A percentile compares a stretch with the other conserved stretches of the same genome.
These are phyloP conservation scores for Pythium coloratum DNA, from an alignment of 352 stramenopile species.

Conservation along the genomic window DNA sequence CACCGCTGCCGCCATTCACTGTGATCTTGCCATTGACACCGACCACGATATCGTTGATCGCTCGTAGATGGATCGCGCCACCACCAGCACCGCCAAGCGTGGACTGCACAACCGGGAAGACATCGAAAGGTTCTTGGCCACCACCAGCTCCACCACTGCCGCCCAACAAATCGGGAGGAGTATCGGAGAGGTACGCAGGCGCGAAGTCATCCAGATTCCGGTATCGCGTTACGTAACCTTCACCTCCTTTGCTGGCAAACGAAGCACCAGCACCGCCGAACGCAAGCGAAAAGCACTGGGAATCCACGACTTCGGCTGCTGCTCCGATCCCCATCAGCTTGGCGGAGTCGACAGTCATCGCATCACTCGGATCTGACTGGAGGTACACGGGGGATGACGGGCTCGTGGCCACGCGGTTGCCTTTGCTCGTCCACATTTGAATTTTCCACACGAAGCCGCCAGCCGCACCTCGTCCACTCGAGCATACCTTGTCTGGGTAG, in stretches of 20 bases:
- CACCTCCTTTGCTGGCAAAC: slow-evolving; percentile 47
- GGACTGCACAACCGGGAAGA: slow-evolving; percentile 61
- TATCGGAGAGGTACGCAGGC: slow-evolving; percentile 43
- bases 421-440: slow-evolving; percentile 84
- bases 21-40: slow-evolving; percentile 71
- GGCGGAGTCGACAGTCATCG: slow-evolving; percentile 44
- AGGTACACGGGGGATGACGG: slow-evolving; percentile 55
- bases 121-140: slow-evolving; percentile 75
- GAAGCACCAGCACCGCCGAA: slow-evolving; percentile 87
- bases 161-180: slow-evolving; percentile 81
- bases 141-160: slow-evolving; percentile 91
- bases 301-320: slow-evolving; percentile 58
- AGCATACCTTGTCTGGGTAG: slow-evolving; percentile 77
- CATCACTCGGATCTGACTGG: slow-evolving; percentile 31
- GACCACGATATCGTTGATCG: slow-evolving; percentile 94
- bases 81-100: slow-evolving; percentile 91
- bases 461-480: slow-evolving; percentile 69
- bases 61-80: slow-evolving; percentile 82
- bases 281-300: slow-evolving; percentile 87
- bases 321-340: slow-evolving; percentile 52
- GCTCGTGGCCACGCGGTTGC: slow-evolving; percentile 79
- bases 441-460: slow-evolving; percentile 91
- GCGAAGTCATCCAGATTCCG: slow-evolving; percentile 21
- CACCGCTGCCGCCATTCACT: slow-evolving; percentile 69
- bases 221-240: slow-evolving; percentile 49